Evolutionary conservation across 371 early-diverging fungal genomes (phyloP).

Genomic region (Globomyces sp.): DNA sequence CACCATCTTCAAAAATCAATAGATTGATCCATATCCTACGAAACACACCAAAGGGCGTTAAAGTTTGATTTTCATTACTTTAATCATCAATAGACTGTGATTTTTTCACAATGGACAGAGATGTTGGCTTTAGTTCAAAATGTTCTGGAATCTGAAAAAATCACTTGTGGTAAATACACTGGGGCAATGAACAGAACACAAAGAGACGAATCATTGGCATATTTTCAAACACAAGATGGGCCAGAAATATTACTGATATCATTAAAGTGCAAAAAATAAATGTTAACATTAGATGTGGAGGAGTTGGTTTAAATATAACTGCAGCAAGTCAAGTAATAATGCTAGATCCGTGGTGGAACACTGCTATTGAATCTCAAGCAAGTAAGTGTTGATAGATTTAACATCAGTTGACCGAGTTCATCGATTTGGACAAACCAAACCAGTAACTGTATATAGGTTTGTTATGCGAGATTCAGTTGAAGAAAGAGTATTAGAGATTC

Average conservation of each 20-base stretch:
- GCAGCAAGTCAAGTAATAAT: conserved; percentile 96
- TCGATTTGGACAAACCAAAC: conserved; percentile 63
- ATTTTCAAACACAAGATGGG: too few species aligned
- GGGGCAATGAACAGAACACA: conserved; percentile 18
- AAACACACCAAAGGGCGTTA: conserved; percentile 5
- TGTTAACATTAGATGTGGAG: conserved; percentile 60
- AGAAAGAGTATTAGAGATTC: conserved; percentile 44
- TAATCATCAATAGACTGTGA: conserved; percentile 10
- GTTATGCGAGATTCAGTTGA: conserved; percentile 65
- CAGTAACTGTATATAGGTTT: conserved; percentile 52
- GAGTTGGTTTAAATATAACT: conserved; percentile 92
- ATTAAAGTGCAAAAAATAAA: conserved; percentile 46
- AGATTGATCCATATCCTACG: conserved; percentile 22
- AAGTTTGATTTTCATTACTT: not conserved
- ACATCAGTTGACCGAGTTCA: conserved; percentile 56
- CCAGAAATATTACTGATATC: conserved; percentile 8
- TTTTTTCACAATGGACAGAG: conserved; percentile 16
- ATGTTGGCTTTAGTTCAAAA: conserved; percentile 1
- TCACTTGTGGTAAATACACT: conserved; percentile 15
- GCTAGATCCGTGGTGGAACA: conserved; percentile 83
- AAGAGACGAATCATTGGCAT: conserved; percentile 9
- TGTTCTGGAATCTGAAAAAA: not conserved
- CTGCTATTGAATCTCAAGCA: too few species aligned
- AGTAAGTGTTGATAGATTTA: too few species aligned
- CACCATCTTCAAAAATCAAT: conserved; percentile 17